Base-by-base conservation (phyloP, 148 eudicot species). In the Persicaria tinctoria region DNA sequence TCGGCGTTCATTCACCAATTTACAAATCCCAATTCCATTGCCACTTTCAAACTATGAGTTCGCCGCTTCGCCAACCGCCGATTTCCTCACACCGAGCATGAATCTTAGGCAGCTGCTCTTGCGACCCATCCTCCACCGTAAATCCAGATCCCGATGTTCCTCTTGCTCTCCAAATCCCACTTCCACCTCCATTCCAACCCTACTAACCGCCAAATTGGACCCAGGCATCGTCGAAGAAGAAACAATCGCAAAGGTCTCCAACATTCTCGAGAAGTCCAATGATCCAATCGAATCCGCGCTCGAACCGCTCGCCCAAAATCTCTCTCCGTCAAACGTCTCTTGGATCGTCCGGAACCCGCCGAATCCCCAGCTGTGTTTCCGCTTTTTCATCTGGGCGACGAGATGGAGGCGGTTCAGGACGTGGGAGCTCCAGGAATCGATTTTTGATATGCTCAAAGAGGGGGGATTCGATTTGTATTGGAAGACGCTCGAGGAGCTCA, bases 351-450 rank as follows among this genome's bases (percentile, higher is more conserved):
- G 51, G 62, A 49, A 84, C 20, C 82, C 77, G 9, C 76, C 46
- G 8, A 76, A 84, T 62, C 80, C 85, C 0, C 70, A 70, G 50
- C 8, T 83, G 77, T 82, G 86, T 78, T 89, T 93, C 32, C 88
- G 97, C 3, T 91, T 93, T 55, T 88, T 89, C 77, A 82, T 89
- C 51, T 91, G 97, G 98, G 91, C 90, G 27, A 46, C 83, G 41
- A 83, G 70, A 8, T 46, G 73, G 14, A 48, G 74, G 74, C 46
- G 12, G 0, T 78, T 85, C 27, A 78, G 79, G 9, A 74, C 83
- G 46, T 80, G 88, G 84, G 49, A 38, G 69, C 79, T 83, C 14
- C 79, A 74, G 54, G 79, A 87, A 78, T 77, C 74, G 27, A 77
- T 91, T 0, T 47, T 84, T 71, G 82, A 79, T 14, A 81, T 74